Evolutionary conservation across 805 yeast species (phyloP).

Genomic region (Saturnispora galanensis): DNA sequence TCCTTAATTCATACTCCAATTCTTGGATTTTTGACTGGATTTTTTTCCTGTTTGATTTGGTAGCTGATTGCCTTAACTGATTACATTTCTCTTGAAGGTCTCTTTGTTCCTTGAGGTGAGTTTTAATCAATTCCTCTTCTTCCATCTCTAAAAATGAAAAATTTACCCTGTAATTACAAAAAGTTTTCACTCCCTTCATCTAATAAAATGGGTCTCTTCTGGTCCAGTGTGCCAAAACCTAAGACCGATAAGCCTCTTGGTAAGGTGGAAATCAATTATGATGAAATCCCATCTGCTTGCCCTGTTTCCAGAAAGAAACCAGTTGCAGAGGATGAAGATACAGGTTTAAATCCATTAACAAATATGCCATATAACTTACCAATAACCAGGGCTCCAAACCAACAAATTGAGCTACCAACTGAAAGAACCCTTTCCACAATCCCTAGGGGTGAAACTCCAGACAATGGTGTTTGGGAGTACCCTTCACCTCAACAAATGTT

Average conservation of each 20-base stretch:
- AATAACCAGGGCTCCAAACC: conserved; percentile 66
- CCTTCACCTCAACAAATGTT: conserved; percentile 99
- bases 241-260: background rate
- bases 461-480: conserved; percentile 89
- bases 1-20: conserved; percentile 46
- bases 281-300: conserved; percentile 3
- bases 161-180: background rate
- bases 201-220: conserved; percentile 68
- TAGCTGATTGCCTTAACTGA: conserved; percentile 73
- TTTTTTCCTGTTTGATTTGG: conserved; percentile 66
- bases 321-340: conserved; percentile 15
- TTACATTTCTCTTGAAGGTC: conserved; percentile 62
- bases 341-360: conserved; percentile 66
- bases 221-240: conserved; percentile 40
- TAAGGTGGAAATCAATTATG: no score
- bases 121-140: conserved; percentile 39
- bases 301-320: conserved; percentile 2
- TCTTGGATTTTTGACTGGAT: conserved; percentile 49
- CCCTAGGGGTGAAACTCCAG: conserved; percentile 63
- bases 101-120: conserved; percentile 61
- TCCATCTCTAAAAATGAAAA: background rate
- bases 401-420: conserved; percentile 66
- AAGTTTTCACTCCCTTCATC: background rate
- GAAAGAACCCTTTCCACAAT: conserved; percentile 77
- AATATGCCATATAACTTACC: conserved; percentile 78